These are phyloP conservation scores for Debaryomyces tyrocola DNA, from an alignment of 805 yeast genomes.

Conservation along the genomic window DNA sequence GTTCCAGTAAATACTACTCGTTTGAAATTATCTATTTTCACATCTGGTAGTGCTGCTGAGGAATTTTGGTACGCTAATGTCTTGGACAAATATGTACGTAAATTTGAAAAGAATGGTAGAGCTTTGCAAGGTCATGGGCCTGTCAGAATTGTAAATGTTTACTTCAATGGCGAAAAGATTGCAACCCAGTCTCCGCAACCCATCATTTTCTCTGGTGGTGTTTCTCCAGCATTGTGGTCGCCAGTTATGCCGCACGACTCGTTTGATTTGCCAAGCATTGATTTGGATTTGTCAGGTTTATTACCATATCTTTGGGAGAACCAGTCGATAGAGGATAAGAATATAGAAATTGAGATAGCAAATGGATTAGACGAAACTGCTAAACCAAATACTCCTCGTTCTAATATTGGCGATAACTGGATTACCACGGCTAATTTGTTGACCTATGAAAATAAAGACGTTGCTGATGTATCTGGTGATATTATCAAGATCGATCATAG, in stretches of 20 bases:
- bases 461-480: conserved; percentile 41
- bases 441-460: conserved; percentile 49
- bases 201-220: conserved; percentile 76
- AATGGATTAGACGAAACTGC: conserved; percentile 48
- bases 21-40: conserved; percentile 56
- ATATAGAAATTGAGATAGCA: conserved; percentile 49
- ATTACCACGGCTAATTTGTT: conserved; percentile 55
- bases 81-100: conserved; percentile 45
- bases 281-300: conserved; percentile 67
- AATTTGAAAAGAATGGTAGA: conserved; percentile 41
- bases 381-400: conserved; percentile 10
- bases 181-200: conserved; percentile 70
- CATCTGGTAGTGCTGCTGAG: conserved; percentile 76
- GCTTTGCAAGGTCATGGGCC: conserved; percentile 66
- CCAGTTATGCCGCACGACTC: conserved; percentile 76
- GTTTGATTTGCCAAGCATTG: conserved; percentile 70
- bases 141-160: conserved; percentile 63
- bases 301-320: conserved; percentile 66
- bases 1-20: conserved; percentile 59
- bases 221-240: conserved; percentile 77
- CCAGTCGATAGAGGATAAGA: conserved; percentile 28
- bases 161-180: conserved; percentile 56
- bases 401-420: conserved; percentile 54
- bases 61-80: conserved; percentile 81
- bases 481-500: conserved; percentile 22